Conservation (phyloP, 805 yeast genomes). For the Starmerella apis region DNA sequence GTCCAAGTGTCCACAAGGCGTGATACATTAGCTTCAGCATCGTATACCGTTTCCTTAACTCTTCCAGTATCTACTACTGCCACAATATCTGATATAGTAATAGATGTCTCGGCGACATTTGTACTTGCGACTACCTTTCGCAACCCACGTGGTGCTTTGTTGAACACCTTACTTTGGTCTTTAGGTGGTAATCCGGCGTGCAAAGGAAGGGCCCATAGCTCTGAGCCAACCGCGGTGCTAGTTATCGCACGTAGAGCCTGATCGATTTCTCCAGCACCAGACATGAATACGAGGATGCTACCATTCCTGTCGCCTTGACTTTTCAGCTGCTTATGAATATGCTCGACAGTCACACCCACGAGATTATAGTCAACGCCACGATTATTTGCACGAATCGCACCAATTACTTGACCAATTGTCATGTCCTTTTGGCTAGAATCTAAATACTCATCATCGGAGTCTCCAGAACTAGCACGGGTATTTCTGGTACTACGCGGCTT, state of each 20-base stretch:
- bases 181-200: slow-evolving; percentile 79
- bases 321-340: slow-evolving; percentile 43
- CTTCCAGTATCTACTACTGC: slow-evolving; percentile 83
- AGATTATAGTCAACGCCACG: slow-evolving; percentile 56
- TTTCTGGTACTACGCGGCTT: slow-evolving; percentile 17
- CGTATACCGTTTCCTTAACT: slow-evolving; percentile 67
- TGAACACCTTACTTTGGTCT: slow-evolving; percentile 73
- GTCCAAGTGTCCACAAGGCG: slow-evolving; percentile 73
- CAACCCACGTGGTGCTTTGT: slow-evolving; percentile 39
- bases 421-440: not conserved
- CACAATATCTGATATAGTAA: slow-evolving; percentile 90
- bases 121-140: slow-evolving; percentile 83
- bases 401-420: slow-evolving; percentile 28
- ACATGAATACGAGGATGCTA: slow-evolving; percentile 72
- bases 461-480: slow-evolving; percentile 8
- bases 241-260: slow-evolving; percentile 42
- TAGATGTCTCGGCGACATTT: slow-evolving; percentile 93
- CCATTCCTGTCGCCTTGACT: slow-evolving; percentile 41
- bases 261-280: slow-evolving; percentile 83
- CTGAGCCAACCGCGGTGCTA: slow-evolving; percentile 26
- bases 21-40: slow-evolving; percentile 55
- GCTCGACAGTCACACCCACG: slow-evolving; percentile 44
- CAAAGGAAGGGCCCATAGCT: slow-evolving; percentile 52
- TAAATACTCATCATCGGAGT: slow-evolving; percentile 18
- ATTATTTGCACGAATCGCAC: slow-evolving; percentile 28